phyloP scores from a whole-genome alignment of 805 yeast species.

The Nakazawaea molendinolei region DNA sequence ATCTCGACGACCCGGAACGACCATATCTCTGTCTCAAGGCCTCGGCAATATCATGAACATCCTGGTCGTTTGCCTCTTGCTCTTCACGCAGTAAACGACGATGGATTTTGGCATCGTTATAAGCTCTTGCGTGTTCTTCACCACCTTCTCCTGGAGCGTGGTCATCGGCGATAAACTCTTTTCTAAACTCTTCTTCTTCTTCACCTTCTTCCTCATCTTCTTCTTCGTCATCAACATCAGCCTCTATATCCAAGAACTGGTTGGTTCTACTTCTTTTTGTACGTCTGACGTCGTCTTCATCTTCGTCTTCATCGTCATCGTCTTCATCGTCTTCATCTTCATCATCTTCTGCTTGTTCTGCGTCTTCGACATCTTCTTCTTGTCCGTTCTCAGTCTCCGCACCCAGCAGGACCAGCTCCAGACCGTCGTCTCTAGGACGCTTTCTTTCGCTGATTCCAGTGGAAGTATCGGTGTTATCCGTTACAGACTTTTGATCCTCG shows the following conservation, averaged over 20 bases:
- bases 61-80: slow-evolving; percentile 85
- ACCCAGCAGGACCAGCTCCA: too few species aligned
- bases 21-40: slow-evolving; percentile 91
- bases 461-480: too few species aligned
- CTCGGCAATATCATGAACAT: slow-evolving; percentile 90
- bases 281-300: slow-evolving; percentile 38
- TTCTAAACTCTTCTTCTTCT: slow-evolving; percentile 79
- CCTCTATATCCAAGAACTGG: slow-evolving; percentile 96
- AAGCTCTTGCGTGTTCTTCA: slow-evolving; percentile 17
- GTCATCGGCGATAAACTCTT: slow-evolving; percentile 76
- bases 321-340: slow-evolving; percentile 47
- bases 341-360: slow-evolving; percentile 37
- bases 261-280: slow-evolving; percentile 54
- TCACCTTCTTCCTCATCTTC: slow-evolving; percentile 92
- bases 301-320: slow-evolving; percentile 51
- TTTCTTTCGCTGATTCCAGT: background rate
- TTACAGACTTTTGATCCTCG: slow-evolving; percentile 8
- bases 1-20: slow-evolving; percentile 71
- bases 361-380: slow-evolving; percentile 28
- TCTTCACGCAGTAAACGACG: slow-evolving; percentile 80
- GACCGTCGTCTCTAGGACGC: slow-evolving; percentile 4
- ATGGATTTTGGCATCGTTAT: slow-evolving; percentile 72
- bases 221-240: slow-evolving; percentile 97
- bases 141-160: slow-evolving; percentile 51
- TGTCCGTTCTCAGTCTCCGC: slow-evolving; percentile 15